Evolutionary conservation across 345 rosid species (phyloP).

Genomic region (Sisymbrium altissimum): DNA sequence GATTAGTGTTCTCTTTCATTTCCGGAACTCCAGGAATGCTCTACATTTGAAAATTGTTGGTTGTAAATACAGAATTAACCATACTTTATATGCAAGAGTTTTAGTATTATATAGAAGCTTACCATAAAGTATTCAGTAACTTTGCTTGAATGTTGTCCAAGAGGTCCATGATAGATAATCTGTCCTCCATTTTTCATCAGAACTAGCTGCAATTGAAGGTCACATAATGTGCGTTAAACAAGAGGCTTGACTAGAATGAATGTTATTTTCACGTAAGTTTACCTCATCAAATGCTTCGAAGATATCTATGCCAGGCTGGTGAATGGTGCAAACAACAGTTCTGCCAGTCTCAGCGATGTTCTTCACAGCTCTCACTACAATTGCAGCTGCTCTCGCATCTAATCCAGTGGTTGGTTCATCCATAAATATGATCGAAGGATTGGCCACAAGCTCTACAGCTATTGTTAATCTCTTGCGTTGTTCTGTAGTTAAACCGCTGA

Average conservation of each 20-base stretch:
- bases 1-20: constrained; percentile 41
- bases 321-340: constrained; percentile 49
- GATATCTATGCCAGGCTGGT: constrained; percentile 43
- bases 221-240: not conserved
- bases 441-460: constrained; percentile 45
- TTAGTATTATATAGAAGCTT: not conserved
- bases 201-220: constrained; percentile 39
- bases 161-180: constrained; percentile 47
- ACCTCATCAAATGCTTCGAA: constrained; percentile 50
- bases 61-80: not conserved
- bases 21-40: constrained; percentile 37
- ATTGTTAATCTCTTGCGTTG: constrained; percentile 44
- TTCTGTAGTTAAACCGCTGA: constrained; percentile 41
- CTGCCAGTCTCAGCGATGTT: constrained; percentile 42
- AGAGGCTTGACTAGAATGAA: not conserved
- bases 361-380: constrained; percentile 46
- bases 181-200: constrained; percentile 61
- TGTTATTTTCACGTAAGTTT: not conserved
- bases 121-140: constrained; percentile 59
- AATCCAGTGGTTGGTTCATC: constrained; percentile 51
- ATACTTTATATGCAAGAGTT: not conserved
- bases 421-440: constrained; percentile 49
- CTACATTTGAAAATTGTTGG: not conserved
- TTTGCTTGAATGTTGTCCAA: constrained; percentile 48
- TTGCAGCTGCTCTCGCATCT: constrained; percentile 53